Percentiles rank a stretch among this genome's conserved stretches.
These are phyloP conservation scores for Vigna trinervia DNA, from an alignment of 306 rosid genomes.

Conservation along the genomic window DNA sequence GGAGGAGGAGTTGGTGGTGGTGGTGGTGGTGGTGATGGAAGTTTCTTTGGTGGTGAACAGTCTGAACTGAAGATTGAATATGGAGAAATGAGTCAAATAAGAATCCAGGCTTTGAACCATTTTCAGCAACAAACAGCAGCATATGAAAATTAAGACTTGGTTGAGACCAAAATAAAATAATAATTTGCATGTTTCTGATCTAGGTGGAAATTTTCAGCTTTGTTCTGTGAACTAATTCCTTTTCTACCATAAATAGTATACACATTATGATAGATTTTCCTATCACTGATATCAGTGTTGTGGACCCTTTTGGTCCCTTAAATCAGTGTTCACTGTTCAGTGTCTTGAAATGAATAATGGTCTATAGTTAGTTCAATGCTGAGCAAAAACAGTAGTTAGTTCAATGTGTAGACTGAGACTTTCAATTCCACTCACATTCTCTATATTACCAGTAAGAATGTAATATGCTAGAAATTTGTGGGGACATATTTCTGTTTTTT, in stretches of 20 bases:
- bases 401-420: background rate
- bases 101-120: constrained; percentile 47
- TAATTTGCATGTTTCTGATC: constrained; percentile 2
- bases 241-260: background rate
- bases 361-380: background rate
- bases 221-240: background rate
- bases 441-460: background rate
- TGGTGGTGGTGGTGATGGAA: constrained; percentile 53
- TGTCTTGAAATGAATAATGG: background rate
- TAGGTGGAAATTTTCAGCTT: background rate
- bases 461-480: background rate
- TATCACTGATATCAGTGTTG: background rate
- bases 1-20: constrained; percentile 51
- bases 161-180: constrained; percentile 14
- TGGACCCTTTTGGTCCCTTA: background rate
- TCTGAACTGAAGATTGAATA: constrained; percentile 47
- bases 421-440: background rate
- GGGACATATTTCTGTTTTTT: too few relatives aligned
- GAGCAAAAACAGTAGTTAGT: background rate
- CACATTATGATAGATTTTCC: background rate
- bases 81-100: constrained; percentile 56
- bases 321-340: background rate
- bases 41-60: constrained; percentile 48
- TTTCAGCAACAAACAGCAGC: constrained; percentile 45
- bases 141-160: constrained; percentile 32